A percentile compares a stretch with the other conserved stretches of the same genome.
These are phyloP conservation scores for Solanum ahanhuiri DNA, from an alignment of 257 asterid species.

Conservation along the genomic window DNA sequence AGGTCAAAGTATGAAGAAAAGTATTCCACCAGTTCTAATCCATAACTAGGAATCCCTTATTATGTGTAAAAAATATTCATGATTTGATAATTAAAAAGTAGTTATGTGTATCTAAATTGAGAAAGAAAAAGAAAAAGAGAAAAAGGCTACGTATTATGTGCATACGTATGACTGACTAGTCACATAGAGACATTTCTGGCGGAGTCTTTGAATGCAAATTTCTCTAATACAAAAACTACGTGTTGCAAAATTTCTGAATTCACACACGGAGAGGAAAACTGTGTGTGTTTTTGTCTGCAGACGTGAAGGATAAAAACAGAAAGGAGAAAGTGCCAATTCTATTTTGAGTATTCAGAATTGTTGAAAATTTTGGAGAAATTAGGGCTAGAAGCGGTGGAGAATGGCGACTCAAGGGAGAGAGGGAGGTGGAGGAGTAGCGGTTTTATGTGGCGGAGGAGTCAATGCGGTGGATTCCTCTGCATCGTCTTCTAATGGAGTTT, in stretches of 20 bases:
- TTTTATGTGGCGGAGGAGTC: conserved; percentile 17
- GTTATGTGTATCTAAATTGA: background rate
- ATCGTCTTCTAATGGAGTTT: conserved; percentile 8
- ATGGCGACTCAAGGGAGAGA: conserved; percentile 34
- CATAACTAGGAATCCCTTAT: background rate
- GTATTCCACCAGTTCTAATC: background rate
- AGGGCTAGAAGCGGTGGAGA: background rate
- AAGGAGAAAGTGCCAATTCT: background rate
- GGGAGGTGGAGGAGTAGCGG: conserved; percentile 35
- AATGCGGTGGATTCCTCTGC: conserved; percentile 20
- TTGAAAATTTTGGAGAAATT: background rate
- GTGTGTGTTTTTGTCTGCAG: background rate
- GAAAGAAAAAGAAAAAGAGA: background rate
- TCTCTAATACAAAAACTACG: background rate
- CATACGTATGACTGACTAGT: background rate
- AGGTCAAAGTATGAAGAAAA: background rate
- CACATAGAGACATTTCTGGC: background rate
- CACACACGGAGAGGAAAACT: background rate
- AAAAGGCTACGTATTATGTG: background rate
- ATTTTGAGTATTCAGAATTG: background rate
- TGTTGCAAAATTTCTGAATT: background rate
- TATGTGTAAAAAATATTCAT: background rate
- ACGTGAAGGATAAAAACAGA: background rate
- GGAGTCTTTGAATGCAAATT: background rate
- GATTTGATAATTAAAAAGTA: background rate